Conservation (phyloP, 2,329 filamentous ascomycete genomes). For the Polychaeton citri region DNA sequence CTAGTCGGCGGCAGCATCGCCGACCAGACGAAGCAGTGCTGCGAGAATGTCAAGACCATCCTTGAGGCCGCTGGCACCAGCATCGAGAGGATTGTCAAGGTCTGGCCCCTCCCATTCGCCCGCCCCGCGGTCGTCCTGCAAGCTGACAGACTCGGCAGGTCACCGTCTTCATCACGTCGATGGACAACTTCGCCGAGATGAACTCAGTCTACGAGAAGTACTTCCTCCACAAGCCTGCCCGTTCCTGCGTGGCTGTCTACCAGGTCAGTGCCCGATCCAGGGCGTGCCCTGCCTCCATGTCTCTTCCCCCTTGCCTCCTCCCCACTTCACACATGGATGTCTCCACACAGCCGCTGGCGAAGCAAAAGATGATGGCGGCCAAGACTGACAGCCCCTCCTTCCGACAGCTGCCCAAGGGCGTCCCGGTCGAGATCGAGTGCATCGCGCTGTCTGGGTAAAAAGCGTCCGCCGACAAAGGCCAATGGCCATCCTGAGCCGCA, state of each 20-base stretch:
- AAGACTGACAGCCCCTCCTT: too few relatives aligned
- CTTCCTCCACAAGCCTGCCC: conserved; percentile 71
- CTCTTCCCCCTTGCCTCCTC: too few relatives aligned
- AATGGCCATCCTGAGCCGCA: too few relatives aligned
- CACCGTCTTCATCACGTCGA: conserved; percentile 75
- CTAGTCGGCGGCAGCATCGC: conserved; percentile 52
- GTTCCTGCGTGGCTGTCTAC: conserved; percentile 83
- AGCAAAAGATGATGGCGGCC: too few relatives aligned
- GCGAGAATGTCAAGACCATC: conserved; percentile 72
- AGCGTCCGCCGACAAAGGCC: too few relatives aligned
- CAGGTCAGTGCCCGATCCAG: conserved; percentile 19
- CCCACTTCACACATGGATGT: too few relatives aligned
- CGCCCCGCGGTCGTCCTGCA: too few relatives aligned
- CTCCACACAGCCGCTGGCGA: too few relatives aligned
- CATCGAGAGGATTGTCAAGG: conserved; percentile 75
- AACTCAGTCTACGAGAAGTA: conserved; percentile 75
- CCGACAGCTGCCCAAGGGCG: conserved; percentile 70
- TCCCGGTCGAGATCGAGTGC: conserved; percentile 81
- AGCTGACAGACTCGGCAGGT: too few relatives aligned
- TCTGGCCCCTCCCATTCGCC: conserved; percentile 23
- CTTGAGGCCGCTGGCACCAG: conserved; percentile 68
- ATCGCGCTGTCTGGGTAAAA: conserved; percentile 53
- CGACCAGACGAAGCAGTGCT: conserved; percentile 57
- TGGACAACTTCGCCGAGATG: conserved; percentile 79
- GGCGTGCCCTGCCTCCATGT: too few relatives aligned